Evolutionary conservation across 768 basidiomycete genomes (phyloP).

Genomic region (Cyathus striatus): DNA sequence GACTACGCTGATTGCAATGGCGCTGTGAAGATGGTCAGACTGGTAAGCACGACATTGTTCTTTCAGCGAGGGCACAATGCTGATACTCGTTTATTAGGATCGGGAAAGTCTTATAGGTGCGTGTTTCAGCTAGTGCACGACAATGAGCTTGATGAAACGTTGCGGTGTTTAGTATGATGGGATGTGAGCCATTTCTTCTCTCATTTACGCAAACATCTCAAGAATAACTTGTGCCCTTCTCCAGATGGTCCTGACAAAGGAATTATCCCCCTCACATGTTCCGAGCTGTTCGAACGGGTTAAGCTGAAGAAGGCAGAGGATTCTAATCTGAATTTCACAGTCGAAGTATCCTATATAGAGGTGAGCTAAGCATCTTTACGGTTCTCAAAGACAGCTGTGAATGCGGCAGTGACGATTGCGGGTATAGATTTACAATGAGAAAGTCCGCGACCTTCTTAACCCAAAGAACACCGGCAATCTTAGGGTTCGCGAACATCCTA

Average conservation of each 20-base stretch:
- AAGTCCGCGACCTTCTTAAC: conserved; percentile 95
- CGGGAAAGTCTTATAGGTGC: conserved; percentile 91
- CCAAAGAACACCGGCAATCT: conserved; percentile 96
- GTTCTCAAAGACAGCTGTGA: not conserved
- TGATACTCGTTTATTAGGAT: conserved; percentile 43
- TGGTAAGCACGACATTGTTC: conserved; percentile 48
- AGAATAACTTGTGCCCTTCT: conserved; percentile 2
- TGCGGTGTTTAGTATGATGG: conserved; percentile 77
- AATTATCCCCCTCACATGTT: conserved; percentile 94
- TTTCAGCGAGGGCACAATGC: not conserved
- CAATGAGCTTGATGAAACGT: conserved; percentile 1
- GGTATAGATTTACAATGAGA: conserved; percentile 88
- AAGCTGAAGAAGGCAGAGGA: conserved; percentile 57
- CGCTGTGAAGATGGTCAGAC: conserved; percentile 66
- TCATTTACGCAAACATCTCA: conserved; percentile 1
- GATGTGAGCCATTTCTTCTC: conserved; percentile 54
- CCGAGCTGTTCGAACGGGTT: conserved; percentile 86
- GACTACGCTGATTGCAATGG: conserved; percentile 7
- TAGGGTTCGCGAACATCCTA: conserved; percentile 95
- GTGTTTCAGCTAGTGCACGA: conserved; percentile 17
- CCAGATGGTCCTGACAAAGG: conserved; percentile 97
- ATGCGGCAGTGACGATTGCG: too few relatives aligned
- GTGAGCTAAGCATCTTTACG: conserved; percentile 27
- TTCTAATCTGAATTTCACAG: conserved; percentile 73
- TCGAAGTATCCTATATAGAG: conserved; percentile 99